phyloP scores from a whole-genome alignment of 2,329 filamentous ascomycete species.

The Alternaria incomplexa region DNA sequence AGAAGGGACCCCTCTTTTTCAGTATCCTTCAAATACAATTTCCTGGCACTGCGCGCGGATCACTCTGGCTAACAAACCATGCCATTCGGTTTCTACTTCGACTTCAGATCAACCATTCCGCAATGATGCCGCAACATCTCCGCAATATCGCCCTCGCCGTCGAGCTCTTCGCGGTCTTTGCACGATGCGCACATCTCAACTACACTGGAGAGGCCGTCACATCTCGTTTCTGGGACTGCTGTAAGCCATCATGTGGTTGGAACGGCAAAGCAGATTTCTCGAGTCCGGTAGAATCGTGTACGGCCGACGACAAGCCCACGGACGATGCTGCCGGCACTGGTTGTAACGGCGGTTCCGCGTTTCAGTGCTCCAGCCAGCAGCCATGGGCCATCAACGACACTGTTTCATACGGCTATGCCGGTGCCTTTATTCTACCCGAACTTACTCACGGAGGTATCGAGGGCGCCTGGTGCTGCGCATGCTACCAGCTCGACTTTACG shows the following conservation, averaged over 20 bases:
- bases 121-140: conserved; percentile 43
- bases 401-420: conserved; percentile 69
- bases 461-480: conserved; percentile 69
- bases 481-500: conserved; percentile 68
- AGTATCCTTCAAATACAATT: conserved; percentile 45
- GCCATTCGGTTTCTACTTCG: conserved; percentile 37
- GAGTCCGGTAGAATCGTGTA: conserved; percentile 61
- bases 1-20: conserved; percentile 39
- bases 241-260: conserved; percentile 72
- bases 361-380: conserved; percentile 64
- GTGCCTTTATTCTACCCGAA: conserved; percentile 57
- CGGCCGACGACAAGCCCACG: conserved; percentile 60
- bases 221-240: conserved; percentile 63
- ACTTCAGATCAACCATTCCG: conserved; percentile 38
- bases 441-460: conserved; percentile 56
- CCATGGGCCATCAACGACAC: conserved; percentile 67
- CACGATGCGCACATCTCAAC: conserved; percentile 28
- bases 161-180: conserved; percentile 30
- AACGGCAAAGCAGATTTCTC: conserved; percentile 61
- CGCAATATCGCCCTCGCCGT: conserved; percentile 32
- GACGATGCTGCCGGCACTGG: conserved; percentile 58
- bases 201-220: conserved; percentile 42
- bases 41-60: conserved; percentile 30
- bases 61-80: conserved; percentile 41
- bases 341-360: conserved; percentile 64